These are phyloP conservation scores for Chrysochromulina parva DNA, from an alignment of 78 protist genomes.

Conservation along the genomic window DNA sequence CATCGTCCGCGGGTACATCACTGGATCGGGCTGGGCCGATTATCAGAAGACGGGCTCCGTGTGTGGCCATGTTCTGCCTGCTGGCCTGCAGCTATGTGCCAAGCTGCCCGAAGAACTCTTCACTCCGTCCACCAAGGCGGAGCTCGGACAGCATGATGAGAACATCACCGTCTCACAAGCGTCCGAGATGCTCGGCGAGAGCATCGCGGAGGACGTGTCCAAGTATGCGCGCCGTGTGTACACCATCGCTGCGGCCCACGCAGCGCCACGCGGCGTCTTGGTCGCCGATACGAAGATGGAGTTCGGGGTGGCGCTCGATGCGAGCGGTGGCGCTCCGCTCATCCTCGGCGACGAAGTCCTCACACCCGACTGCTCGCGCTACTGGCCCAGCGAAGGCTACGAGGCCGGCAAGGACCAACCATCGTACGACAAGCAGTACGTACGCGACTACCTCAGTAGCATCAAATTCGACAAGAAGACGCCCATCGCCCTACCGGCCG, in stretches of 20 bases:
- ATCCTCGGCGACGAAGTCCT: constrained; percentile 61
- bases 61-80: constrained; percentile 54
- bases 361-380: constrained; percentile 70
- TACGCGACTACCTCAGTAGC: constrained; percentile 50
- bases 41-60: constrained; percentile 33
- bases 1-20: constrained; percentile 66
- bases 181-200: not conserved
- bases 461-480: constrained; percentile 54
- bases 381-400: constrained; percentile 52
- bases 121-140: constrained; percentile 74
- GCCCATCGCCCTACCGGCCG: constrained; percentile 39
- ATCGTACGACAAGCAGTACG: constrained; percentile 51
- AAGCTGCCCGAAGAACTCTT: constrained; percentile 52
- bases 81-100: constrained; percentile 36
- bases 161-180: constrained; percentile 54
- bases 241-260: not conserved
- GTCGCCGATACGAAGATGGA: constrained; percentile 72
- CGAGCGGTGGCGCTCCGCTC: not conserved
- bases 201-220: not conserved
- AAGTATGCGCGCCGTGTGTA: not conserved
- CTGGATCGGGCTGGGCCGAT: constrained; percentile 61
- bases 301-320: constrained; percentile 40
- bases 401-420: constrained; percentile 1
- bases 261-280: constrained; percentile 2
- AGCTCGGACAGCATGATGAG: constrained; percentile 64